Base-by-base conservation (phyloP, 139 green algal genomes). In the Chlamydomonas urium region DNA sequence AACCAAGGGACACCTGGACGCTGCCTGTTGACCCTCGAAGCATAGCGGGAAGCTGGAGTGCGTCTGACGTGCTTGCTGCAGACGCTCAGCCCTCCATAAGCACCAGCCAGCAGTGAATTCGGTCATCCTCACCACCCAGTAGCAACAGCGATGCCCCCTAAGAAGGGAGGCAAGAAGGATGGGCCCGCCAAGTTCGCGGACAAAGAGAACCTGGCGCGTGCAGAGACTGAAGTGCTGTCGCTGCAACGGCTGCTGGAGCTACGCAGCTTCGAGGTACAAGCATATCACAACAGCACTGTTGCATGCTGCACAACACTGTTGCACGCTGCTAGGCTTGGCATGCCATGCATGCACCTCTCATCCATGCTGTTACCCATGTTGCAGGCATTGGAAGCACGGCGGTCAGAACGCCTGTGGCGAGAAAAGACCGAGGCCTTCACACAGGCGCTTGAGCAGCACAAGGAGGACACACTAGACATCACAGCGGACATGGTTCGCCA, bases 391-490 rank as follows among this genome's bases (percentile, higher is more conserved):
- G 78, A 87, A 38, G 72, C 81, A 17, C 59, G 81, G 24, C 70
- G 78, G 21, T 78, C 71, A 14, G 81, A 87, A 60, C 69, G 75
- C 4, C 65, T 81, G 48, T 87, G 81, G 81, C 50, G 81, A 6
- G 78, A 87, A 38, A 69, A 78, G n/a, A 77, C 75, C 58, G 75
- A 82, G 2, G 78, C 78, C 1, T 85, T 79, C 26, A 66, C 2
- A 0, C 3, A 38, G 34, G 59, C 75, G 17, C 68, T 85, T 24
- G 78, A 83, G 34, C 76, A 84, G 69, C 81, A 87, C 6, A 81
- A 79, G 33, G 78, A 84, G 47, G 75, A 87, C 66, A 83, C 81
- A 14, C 73, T 82, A n/a, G 81, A 87, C 75, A 83, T 87, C 38
- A 83, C 74, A 0, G 38, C 71, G 6, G 81, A 87, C 69, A 85